Conservation (phyloP, 75 land plant genomes). For the Isoetes taiwanensis region DNA sequence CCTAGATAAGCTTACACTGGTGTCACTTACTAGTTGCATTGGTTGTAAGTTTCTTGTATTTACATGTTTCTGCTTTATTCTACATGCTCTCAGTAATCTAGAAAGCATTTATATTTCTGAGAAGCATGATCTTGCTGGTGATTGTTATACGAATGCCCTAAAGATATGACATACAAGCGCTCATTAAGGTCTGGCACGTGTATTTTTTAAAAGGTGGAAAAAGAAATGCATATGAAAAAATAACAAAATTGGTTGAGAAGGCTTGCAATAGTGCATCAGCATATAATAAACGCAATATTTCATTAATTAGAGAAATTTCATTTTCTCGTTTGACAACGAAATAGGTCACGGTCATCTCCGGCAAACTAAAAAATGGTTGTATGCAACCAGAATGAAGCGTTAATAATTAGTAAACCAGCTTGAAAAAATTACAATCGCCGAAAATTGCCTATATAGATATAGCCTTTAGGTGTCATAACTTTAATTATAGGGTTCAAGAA, state of each 20-base stretch:
- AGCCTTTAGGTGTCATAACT: no score
- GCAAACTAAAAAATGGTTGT: no score
- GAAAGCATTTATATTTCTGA: constrained; percentile 93
- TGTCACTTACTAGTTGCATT: background rate
- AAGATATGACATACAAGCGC: constrained; percentile 93
- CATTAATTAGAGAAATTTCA: no score
- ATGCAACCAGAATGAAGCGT: no score
- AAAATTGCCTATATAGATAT: no score
- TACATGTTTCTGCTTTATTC: no score
- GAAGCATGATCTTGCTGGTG: constrained; percentile 68
- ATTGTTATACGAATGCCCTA: constrained; percentile 87
- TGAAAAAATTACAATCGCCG: no score
- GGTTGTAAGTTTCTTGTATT: no score
- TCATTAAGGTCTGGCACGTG: constrained; percentile 97
- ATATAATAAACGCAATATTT: constrained; percentile 94
- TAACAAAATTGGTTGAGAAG: constrained; percentile 90
- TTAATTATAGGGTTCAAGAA: no score
- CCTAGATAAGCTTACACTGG: background rate
- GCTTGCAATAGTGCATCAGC: constrained; percentile 91
- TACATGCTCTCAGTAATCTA: constrained; percentile 90
- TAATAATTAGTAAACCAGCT: no score
- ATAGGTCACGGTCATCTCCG: no score
- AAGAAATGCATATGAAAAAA: constrained; percentile 79
- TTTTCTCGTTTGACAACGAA: no score
- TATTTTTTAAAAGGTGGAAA: constrained; percentile 63